Evolutionary conservation across 2,329 filamentous ascomycete species (phyloP), one percentile per base, ranked within the genome.

Genomic region (Falciphora oryzae): DNA sequence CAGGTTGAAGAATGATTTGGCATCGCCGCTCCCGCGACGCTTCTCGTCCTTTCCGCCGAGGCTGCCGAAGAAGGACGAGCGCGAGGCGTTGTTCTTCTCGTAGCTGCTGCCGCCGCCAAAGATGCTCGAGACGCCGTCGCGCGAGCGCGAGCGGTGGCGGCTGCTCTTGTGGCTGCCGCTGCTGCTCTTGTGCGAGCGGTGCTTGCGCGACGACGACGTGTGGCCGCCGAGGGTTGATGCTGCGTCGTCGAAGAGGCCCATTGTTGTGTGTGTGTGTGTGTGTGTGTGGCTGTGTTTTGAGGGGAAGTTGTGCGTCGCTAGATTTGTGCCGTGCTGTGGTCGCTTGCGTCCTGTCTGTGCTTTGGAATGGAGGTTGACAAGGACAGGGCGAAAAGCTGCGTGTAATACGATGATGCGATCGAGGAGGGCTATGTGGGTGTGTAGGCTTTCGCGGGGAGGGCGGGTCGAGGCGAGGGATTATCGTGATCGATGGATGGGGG

Each of bases 1-100:
- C 35, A 38, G 35, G 58, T 80, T 76, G 67, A 82, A 83, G 71
- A 85, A 80, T 1, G 35, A 38, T 5, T 38, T 38, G 16, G 35
- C 14, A 1, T 38, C 35, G 35, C 35, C 35, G 63, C 79, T 80
- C 38, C 76, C 74, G 31, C 76, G 72, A n/a, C 77, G 79, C 58
- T 75, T 71, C 69, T 77, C 80, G 71, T 78, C 72, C 70, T 62
- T 59, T 44, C 63, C 57, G 35, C 68, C 50, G 8, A 62, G 66
- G 31, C 65, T 63, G 66, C 73, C 72, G 65, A 77, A 74, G 61
- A 75, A 67, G 31, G 74, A 75, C 70, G 68, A 65, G 22, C 65
- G 67, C 22, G 76, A 76, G 62, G 72, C 61, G 50, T 68, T 67
- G 67, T 65, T 66, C 62, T 66, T 65, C 58, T 64, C 29, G 32